Conservation (phyloP, 805 yeast species). For the Zygosaccharomyces gambellarensis region DNA sequence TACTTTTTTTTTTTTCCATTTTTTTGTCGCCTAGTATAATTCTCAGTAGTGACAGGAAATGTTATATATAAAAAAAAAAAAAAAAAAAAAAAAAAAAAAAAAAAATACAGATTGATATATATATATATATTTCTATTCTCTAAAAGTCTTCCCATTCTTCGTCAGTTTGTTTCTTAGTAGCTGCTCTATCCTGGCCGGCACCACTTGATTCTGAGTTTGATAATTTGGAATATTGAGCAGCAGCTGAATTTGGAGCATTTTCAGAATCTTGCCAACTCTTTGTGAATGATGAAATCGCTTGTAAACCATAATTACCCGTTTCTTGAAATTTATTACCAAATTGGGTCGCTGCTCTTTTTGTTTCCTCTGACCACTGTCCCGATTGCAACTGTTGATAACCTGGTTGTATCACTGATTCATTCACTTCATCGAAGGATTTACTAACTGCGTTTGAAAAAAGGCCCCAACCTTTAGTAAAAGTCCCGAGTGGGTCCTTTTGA, state of each 20-base stretch:
- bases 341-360: constrained; percentile 90
- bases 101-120: neutral
- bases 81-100: neutral
- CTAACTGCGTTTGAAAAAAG: constrained; percentile 80
- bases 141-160: constrained; percentile 70
- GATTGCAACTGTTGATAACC: constrained; percentile 67
- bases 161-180: constrained; percentile 42
- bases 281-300: constrained; percentile 58
- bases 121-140: neutral
- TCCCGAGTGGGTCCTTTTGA: constrained; percentile 84
- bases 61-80: no score
- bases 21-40: neutral
- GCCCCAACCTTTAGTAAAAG: constrained; percentile 91
- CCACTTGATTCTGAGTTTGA: constrained; percentile 35
- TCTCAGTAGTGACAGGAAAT: neutral
- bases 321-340: constrained; percentile 93
- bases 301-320: constrained; percentile 71
- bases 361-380: constrained; percentile 74
- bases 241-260: constrained; percentile 39
- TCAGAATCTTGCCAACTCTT: constrained; percentile 36
- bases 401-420: constrained; percentile 88
- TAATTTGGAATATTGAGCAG: constrained; percentile 13
- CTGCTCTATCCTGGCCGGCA: constrained; percentile 1
- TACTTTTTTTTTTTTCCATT: neutral
- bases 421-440: constrained; percentile 79